Conservation (phyloP, 2,329 filamentous ascomycete species). For the Apiospora rasikravindrae region DNA sequence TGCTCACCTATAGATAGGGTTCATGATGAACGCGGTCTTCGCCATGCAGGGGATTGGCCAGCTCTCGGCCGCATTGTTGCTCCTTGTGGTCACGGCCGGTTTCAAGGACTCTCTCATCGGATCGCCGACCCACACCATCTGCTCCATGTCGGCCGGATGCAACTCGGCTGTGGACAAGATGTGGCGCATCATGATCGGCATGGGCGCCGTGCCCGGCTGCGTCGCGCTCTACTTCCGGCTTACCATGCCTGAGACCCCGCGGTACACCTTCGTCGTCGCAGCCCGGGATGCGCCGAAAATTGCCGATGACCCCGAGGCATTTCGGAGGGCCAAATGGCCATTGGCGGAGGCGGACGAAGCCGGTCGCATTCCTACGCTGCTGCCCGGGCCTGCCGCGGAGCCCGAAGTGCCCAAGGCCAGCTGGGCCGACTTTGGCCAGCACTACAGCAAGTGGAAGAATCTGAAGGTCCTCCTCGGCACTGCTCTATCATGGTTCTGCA, state of each 20-base stretch:
- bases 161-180: constrained; percentile 76
- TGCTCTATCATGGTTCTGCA: constrained; percentile 79
- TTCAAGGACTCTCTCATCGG: constrained; percentile 33
- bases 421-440: constrained; percentile 69
- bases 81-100: constrained; percentile 66
- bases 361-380: constrained; percentile 58
- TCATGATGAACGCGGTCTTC: constrained; percentile 84
- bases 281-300: constrained; percentile 65
- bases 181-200: constrained; percentile 77
- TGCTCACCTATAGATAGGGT: constrained; percentile 48
- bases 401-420: constrained; percentile 70
- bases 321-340: constrained; percentile 61
- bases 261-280: constrained; percentile 78
- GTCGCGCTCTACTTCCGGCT: constrained; percentile 77
- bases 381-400: constrained; percentile 50
- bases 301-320: constrained; percentile 70
- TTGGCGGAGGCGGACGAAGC: constrained; percentile 69
- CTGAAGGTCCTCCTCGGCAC: constrained; percentile 74
- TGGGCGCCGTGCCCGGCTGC: constrained; percentile 77
- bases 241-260: constrained; percentile 72
- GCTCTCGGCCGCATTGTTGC: constrained; percentile 72
- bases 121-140: constrained; percentile 69
- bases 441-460: constrained; percentile 74
- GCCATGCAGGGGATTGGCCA: constrained; percentile 85
- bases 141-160: constrained; percentile 50